Conservation (phyloP, 257 asterid genomes). For the Nicotiana obtusifolia region DNA sequence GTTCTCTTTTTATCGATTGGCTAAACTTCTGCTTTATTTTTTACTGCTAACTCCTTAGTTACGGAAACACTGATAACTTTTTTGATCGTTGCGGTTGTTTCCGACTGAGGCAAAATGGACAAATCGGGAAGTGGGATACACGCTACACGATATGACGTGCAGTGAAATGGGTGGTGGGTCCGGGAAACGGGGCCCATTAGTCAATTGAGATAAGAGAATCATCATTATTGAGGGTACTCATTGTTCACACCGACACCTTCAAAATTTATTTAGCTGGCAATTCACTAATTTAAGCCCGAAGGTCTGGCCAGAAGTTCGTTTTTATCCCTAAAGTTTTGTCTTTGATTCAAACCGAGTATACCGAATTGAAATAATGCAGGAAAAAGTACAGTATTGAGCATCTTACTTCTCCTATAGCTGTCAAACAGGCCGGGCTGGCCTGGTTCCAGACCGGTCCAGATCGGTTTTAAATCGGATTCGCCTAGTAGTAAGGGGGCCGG, state of each 20-base stretch:
- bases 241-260: background rate
- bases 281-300: background rate
- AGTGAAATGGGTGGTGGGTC: background rate
- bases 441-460: too few species aligned
- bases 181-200: background rate
- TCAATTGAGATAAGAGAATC: background rate
- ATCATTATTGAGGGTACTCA: background rate
- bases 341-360: background rate
- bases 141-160: background rate
- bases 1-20: background rate
- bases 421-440: too few species aligned
- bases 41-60: background rate
- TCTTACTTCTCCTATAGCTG: too few species aligned
- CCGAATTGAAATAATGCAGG: too few species aligned
- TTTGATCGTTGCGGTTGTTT: background rate
- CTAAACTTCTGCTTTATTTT: background rate
- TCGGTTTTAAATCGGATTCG: too few species aligned
- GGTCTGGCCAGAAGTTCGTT: background rate
- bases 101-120: background rate
- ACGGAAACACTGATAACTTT: background rate
- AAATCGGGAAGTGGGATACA: background rate
- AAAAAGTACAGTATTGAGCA: too few species aligned
- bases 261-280: background rate
- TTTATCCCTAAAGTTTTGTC: background rate
- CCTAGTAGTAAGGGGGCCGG: too few species aligned